These are phyloP conservation scores for Mrakia frigida DNA, from an alignment of 768 basidiomycete genomes.

Conservation along the genomic window DNA sequence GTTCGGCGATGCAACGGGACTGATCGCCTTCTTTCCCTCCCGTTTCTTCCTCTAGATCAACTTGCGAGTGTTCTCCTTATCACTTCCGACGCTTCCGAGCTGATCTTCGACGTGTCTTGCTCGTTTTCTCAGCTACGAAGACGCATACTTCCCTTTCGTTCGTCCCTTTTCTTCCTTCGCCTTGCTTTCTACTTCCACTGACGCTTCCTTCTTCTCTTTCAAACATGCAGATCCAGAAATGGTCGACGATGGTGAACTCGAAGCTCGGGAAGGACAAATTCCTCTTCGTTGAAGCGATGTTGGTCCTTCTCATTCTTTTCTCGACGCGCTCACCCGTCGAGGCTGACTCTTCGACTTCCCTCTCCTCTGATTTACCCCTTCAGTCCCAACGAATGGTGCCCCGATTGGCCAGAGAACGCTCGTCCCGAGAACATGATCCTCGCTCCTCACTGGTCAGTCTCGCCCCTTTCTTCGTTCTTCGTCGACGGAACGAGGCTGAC, in stretches of 20 bases:
- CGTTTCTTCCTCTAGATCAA: background rate
- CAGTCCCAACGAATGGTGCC: slow-evolving; percentile 83
- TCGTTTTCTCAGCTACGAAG: background rate
- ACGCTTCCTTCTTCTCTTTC: background rate
- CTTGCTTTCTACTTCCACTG: background rate
- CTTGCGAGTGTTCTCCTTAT: background rate
- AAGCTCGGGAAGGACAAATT: slow-evolving; percentile 47
- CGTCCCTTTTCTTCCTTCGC: background rate
- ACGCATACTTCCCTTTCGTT: slow-evolving; percentile 2
- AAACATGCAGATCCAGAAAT: slow-evolving; percentile 9
- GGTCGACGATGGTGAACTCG: slow-evolving; percentile 5
- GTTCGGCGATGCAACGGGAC: too few species aligned
- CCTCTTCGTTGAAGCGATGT: slow-evolving; percentile 71
- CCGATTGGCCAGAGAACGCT: slow-evolving; percentile 64
- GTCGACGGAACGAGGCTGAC: slow-evolving; percentile 36
- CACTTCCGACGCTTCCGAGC: background rate
- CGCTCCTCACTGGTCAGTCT: slow-evolving; percentile 64
- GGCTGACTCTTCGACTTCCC: too few species aligned
- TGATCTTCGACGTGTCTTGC: background rate
- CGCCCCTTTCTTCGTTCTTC: slow-evolving; percentile 36
- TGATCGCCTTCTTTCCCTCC: background rate
- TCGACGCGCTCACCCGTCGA: too few species aligned
- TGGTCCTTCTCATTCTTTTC: too few species aligned
- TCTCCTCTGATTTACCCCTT: too few species aligned
- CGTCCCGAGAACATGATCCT: slow-evolving; percentile 62